These are phyloP conservation scores for Cryoendolithus antarcticus DNA, from an alignment of 2,329 filamentous ascomycete species.

Conservation along the genomic window DNA sequence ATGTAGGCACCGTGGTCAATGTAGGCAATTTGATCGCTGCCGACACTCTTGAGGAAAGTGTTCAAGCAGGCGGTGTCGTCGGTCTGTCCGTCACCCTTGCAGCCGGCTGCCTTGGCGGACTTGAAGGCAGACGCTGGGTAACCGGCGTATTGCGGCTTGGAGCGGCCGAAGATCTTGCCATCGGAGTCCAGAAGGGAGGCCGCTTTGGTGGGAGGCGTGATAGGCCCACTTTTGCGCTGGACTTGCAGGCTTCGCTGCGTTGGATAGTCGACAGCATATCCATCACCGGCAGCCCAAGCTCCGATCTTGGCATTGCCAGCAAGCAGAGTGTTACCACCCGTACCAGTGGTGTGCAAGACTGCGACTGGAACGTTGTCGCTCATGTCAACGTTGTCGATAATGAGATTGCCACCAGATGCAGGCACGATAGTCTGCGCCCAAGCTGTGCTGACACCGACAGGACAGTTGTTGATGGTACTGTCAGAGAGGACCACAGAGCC, in stretches of 20 bases:
- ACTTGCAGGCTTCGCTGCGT: conserved; percentile 36
- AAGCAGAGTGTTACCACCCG: conserved; percentile 43
- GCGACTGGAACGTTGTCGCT: conserved; percentile 50
- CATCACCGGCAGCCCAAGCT: conserved; percentile 69
- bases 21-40: conserved; percentile 46
- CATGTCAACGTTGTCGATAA: conserved; percentile 87
- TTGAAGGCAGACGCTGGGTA: conserved; percentile 59
- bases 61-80: conserved; percentile 85
- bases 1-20: conserved; percentile 53
- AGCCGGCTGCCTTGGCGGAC: conserved; percentile 67
- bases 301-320: conserved; percentile 55
- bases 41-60: conserved; percentile 54
- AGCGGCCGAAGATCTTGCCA: conserved; percentile 66
- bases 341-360: conserved; percentile 46
- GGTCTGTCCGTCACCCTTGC: conserved; percentile 73
- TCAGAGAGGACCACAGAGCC: conserved; percentile 78
- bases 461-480: conserved; percentile 64
- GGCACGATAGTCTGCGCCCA: conserved; percentile 37
- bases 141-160: conserved; percentile 77
- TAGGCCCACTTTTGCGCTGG: conserved; percentile 14
- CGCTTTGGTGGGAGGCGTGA: conserved; percentile 47
- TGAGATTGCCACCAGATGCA: conserved; percentile 64
- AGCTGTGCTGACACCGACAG: conserved; percentile 60
- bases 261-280: conserved; percentile 40
- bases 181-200: conserved; percentile 48